These are phyloP conservation scores for Colletotrichum sansevieriae DNA, from an alignment of 2,329 filamentous ascomycete genomes.

Conservation along the genomic window DNA sequence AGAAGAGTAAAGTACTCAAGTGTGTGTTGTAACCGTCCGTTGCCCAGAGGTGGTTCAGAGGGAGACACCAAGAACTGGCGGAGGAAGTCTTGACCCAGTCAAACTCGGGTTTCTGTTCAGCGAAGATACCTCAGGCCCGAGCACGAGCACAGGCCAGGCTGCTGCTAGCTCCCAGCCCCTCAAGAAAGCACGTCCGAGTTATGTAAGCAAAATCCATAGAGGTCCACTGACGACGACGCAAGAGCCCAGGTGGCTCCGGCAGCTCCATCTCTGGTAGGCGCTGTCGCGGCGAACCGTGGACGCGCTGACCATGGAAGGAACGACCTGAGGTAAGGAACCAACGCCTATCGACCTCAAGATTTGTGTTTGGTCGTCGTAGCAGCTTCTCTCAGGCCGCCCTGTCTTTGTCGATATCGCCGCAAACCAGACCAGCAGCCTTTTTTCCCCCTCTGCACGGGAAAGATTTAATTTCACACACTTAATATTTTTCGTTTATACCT, in stretches of 20 bases:
- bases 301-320: conserved; percentile 34
- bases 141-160: conserved; percentile 5
- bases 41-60: background rate
- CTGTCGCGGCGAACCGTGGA: conserved; percentile 38
- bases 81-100: background rate
- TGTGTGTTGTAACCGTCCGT: background rate
- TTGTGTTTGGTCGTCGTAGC: conserved; percentile 33
- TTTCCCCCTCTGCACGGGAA: background rate
- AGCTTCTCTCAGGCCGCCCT: conserved; percentile 5
- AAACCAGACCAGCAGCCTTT: background rate
- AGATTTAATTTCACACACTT: background rate
- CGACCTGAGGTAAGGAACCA: conserved; percentile 34
- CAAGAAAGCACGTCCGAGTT: conserved; percentile 4
- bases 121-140: conserved; percentile 21
- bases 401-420: background rate
- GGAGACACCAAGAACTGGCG: conserved; percentile 5
- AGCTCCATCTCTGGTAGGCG: conserved; percentile 36
- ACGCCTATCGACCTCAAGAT: conserved; percentile 34
- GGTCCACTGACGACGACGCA: conserved; percentile 22
- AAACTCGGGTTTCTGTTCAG: background rate
- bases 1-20: background rate
- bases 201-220: conserved; percentile 14
- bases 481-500: background rate
- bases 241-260: conserved; percentile 30
- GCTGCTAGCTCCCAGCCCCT: background rate